Evolutionary conservation across 345 rosid species (phyloP).

Genomic region (Brassica juncea): DNA sequence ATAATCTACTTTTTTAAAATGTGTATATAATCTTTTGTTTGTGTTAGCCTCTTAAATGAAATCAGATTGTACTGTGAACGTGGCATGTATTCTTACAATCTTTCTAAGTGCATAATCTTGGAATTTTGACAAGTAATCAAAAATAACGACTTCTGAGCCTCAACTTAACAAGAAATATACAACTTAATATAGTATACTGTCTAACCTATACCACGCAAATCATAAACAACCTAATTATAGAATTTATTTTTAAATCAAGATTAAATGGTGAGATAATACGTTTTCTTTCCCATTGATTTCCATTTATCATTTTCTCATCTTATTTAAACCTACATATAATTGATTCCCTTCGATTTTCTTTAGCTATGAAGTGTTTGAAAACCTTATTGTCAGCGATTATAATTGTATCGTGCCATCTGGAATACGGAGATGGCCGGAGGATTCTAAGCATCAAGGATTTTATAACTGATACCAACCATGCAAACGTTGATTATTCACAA

Average conservation of each 20-base stretch:
- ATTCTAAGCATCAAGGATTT: constrained; percentile 16
- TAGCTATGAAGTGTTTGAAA: not conserved
- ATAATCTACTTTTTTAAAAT: not conserved
- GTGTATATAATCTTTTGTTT: not conserved
- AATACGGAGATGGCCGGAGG: constrained; percentile 8
- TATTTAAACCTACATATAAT: not conserved
- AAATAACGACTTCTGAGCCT: not conserved
- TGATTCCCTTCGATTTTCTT: not conserved
- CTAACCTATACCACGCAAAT: not conserved
- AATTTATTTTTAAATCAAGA: not conserved
- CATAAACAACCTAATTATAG: not conserved
- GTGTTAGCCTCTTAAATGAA: not conserved
- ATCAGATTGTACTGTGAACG: not conserved
- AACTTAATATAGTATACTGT: not conserved
- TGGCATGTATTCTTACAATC: not conserved
- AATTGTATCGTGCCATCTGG: not conserved
- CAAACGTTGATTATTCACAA: not conserved
- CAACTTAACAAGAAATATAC: not conserved
- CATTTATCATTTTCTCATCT: not conserved
- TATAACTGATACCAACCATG: not conserved
- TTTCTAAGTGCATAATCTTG: not conserved
- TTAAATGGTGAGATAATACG: not conserved
- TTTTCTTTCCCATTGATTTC: not conserved
- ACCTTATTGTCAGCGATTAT: not conserved
- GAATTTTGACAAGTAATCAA: not conserved